Evolutionary conservation across 2,329 filamentous ascomycete species (phyloP).

Genomic region (Catunica adiposa): DNA sequence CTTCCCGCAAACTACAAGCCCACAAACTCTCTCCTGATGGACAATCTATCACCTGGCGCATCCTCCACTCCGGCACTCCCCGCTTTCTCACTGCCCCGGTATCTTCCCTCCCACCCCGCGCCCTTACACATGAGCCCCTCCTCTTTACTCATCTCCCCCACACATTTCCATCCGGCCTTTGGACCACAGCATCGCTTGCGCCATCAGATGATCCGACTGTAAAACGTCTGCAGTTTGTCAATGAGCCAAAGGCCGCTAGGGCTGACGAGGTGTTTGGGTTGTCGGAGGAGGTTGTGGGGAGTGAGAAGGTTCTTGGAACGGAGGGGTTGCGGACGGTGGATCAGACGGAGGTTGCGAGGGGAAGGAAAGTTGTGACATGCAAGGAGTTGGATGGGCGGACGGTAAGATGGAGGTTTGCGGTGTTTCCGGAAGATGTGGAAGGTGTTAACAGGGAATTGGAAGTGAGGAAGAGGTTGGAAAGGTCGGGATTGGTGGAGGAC

Average conservation of each 20-base stretch:
- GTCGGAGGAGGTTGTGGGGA: neutral
- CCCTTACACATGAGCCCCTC: conserved; percentile 2
- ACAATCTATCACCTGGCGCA: conserved; percentile 5
- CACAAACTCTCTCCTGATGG: conserved; percentile 5
- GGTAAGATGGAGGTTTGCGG: neutral
- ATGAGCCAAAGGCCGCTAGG: neutral
- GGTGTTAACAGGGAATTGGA: neutral
- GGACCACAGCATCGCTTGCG: neutral
- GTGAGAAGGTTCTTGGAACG: neutral
- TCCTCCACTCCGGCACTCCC: neutral
- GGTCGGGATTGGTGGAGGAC: neutral
- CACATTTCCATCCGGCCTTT: neutral
- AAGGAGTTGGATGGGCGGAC: neutral
- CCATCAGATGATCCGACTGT: neutral
- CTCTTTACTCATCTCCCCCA: conserved; percentile 1
- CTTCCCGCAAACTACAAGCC: conserved; percentile 2
- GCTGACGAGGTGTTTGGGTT: neutral
- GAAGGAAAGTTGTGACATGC: neutral
- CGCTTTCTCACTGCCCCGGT: neutral
- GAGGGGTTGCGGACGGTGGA: neutral
- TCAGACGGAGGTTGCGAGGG: neutral
- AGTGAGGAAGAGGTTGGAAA: neutral
- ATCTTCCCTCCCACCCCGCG: neutral
- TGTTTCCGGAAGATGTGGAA: conserved; percentile 2
- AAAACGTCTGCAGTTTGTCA: neutral